A percentile compares a stretch with the other conserved stretches of the same genome.
Evolutionary conservation across 2,329 filamentous ascomycete genomes (phyloP).

Genomic region (Paraconiothyrium sp.): DNA sequence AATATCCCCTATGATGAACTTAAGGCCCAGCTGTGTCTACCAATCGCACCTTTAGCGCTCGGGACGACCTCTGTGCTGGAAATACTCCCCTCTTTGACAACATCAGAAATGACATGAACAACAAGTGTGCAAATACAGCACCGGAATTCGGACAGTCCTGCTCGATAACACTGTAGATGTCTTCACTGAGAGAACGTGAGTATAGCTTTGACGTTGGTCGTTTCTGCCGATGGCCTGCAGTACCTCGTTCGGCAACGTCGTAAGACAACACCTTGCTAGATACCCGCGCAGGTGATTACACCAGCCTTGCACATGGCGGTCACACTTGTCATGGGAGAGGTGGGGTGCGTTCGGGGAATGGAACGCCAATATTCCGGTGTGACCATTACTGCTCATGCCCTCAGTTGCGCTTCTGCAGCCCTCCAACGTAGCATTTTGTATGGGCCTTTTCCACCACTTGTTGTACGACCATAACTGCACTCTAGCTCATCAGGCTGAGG

Average conservation of each 20-base stretch:
- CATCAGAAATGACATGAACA: background rate
- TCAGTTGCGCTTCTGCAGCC: background rate
- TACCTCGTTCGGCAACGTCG: conserved; percentile 8
- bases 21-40: background rate
- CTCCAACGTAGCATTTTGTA: background rate
- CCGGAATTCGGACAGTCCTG: background rate
- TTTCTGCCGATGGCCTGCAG: background rate
- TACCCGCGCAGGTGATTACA: conserved; percentile 1
- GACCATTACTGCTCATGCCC: background rate
- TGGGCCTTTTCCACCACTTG: background rate
- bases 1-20: background rate
- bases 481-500: background rate
- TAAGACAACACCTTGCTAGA: background rate
- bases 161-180: background rate
- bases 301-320: conserved; percentile 12
- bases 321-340: conserved; percentile 1
- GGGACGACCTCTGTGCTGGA: conserved; percentile 7
- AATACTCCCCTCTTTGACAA: background rate
- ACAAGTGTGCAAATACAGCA: background rate
- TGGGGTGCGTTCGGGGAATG: conserved; percentile 4
- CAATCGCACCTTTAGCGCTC: conserved; percentile 6
- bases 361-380: conserved; percentile 7
- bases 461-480: background rate
- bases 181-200: background rate
- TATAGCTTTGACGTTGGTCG: background rate